phyloP scores from a whole-genome alignment of 2,329 filamentous ascomycete species.

The Pseudogymnoascus sp. region DNA sequence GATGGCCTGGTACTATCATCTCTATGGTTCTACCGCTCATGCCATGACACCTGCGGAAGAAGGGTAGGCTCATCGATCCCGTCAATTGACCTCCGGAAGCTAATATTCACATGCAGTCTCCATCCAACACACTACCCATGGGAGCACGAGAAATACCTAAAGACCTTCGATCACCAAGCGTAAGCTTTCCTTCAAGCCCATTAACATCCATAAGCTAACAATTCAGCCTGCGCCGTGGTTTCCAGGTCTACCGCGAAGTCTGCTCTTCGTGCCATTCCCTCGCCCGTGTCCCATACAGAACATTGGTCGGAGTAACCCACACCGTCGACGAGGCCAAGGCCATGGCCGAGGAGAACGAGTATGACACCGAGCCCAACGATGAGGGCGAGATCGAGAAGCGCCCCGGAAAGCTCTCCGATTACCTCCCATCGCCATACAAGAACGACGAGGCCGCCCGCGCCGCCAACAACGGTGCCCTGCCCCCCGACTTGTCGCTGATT shows the following conservation, averaged over 20 bases:
- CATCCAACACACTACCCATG: slow-evolving; percentile 90
- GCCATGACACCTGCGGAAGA: slow-evolving; percentile 93
- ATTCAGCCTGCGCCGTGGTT: slow-evolving; percentile 85
- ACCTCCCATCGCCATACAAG: slow-evolving; percentile 91
- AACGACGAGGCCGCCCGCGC: slow-evolving; percentile 98
- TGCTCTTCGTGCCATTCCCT: slow-evolving; percentile 98
- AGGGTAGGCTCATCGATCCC: slow-evolving; percentile 64
- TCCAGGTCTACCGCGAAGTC: slow-evolving; percentile 98
- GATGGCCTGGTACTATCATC: slow-evolving; percentile 94
- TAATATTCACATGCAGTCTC: slow-evolving; percentile 50
- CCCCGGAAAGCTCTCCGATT: slow-evolving; percentile 96
- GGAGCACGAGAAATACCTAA: slow-evolving; percentile 85
- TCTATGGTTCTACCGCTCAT: slow-evolving; percentile 80
- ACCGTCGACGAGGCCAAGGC: slow-evolving; percentile 98
- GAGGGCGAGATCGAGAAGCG: slow-evolving; percentile 98
- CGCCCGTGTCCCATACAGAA: slow-evolving; percentile 84
- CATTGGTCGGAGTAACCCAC: slow-evolving; percentile 82
- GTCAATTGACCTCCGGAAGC: neutral
- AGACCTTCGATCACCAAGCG: slow-evolving; percentile 96
- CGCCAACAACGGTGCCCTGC: slow-evolving; percentile 96
- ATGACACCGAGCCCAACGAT: slow-evolving; percentile 96
- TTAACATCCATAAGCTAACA: slow-evolving; percentile 17
- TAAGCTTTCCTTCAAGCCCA: slow-evolving; percentile 45
- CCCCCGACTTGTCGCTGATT: slow-evolving; percentile 95
- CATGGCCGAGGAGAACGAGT: slow-evolving; percentile 96